phyloP scores from a whole-genome alignment of 1,284 basidiomycete species.

The Waitea zeae region DNA sequence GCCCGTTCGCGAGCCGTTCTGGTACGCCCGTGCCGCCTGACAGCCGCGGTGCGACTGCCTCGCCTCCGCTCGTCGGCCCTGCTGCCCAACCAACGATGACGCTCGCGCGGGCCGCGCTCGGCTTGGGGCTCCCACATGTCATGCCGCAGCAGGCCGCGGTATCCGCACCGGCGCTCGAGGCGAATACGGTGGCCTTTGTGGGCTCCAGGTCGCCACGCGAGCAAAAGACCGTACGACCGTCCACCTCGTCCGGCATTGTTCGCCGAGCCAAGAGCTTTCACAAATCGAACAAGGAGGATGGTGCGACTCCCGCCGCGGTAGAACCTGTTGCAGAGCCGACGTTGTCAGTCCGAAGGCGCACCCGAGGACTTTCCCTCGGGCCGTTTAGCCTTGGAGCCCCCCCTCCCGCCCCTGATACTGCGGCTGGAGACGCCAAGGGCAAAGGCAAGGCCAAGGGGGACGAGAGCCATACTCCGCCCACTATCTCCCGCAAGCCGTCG shows the following conservation, averaged over 20 bases:
- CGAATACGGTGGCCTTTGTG: slow-evolving; percentile 22
- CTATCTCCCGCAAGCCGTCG: slow-evolving; percentile 33
- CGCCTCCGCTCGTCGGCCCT: slow-evolving; percentile 8
- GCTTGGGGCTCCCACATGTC: slow-evolving; percentile 35
- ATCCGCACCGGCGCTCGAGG: slow-evolving; percentile 24
- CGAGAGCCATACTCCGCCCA: slow-evolving; percentile 8
- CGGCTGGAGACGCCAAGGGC: slow-evolving; percentile 17
- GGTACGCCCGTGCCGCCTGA: neutral
- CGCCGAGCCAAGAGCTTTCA: slow-evolving; percentile 32
- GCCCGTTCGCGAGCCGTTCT: neutral
- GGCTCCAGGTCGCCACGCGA: slow-evolving; percentile 7
- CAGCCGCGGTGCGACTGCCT: slow-evolving; percentile 4
- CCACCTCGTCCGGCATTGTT: slow-evolving; percentile 7
- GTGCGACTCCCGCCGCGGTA: slow-evolving; percentile 3
- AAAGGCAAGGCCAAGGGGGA: slow-evolving; percentile 24
- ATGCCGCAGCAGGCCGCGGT: slow-evolving; percentile 20
- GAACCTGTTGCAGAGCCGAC: slow-evolving; percentile 8
- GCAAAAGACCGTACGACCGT: slow-evolving; percentile 6
- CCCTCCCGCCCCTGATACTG: too few species aligned
- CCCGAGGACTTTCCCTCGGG: slow-evolving; percentile 24
- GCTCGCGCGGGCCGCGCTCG: slow-evolving; percentile 38
- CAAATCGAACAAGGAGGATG: slow-evolving; percentile 15
- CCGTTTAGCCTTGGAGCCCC: slow-evolving; percentile 21
- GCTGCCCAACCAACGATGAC: slow-evolving; percentile 21
- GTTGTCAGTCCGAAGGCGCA: slow-evolving; percentile 19